Percentiles rank a stretch among this genome's conserved stretches.
Conservation (phyloP, 768 basidiomycete species). For the Phlegmacium glaucopus region DNA sequence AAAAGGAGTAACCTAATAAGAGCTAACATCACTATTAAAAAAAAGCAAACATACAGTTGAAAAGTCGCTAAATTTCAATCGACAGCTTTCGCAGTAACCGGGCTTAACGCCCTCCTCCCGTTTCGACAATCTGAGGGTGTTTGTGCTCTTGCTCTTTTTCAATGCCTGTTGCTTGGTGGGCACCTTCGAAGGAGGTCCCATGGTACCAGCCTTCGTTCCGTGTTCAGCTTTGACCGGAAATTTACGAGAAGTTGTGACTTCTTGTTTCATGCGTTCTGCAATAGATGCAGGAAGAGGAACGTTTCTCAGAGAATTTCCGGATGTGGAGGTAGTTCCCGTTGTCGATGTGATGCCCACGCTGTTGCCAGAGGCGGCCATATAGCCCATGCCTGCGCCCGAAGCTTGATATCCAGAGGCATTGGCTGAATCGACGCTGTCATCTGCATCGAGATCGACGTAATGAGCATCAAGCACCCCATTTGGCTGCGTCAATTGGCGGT, state of each 20-base stretch:
- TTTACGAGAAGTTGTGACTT: slow-evolving; percentile 67
- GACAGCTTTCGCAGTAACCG: slow-evolving; percentile 97
- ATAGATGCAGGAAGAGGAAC: slow-evolving; percentile 51
- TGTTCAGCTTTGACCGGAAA: slow-evolving; percentile 26
- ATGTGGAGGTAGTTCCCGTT: slow-evolving; percentile 78
- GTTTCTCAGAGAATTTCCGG: slow-evolving; percentile 42
- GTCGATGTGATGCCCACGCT: slow-evolving; percentile 91
- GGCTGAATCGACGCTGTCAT: slow-evolving; percentile 48
- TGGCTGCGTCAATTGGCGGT: slow-evolving; percentile 43
- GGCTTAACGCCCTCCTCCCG: slow-evolving; percentile 88
- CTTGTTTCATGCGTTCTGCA: slow-evolving; percentile 53
- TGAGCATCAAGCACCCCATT: slow-evolving; percentile 19
- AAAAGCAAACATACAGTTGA: slow-evolving; percentile 51
- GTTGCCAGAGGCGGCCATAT: slow-evolving; percentile 93
- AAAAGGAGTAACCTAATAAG: slow-evolving; percentile 5
- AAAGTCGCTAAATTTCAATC: slow-evolving; percentile 87
- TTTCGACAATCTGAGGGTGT: slow-evolving; percentile 68
- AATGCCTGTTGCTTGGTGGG: slow-evolving; percentile 52
- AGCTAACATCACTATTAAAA: slow-evolving; percentile 1
- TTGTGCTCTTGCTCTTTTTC: slow-evolving; percentile 78
- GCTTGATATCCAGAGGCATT: slow-evolving; percentile 71
- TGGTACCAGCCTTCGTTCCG: slow-evolving; percentile 34
- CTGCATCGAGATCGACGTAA: slow-evolving; percentile 37
- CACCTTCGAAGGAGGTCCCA: slow-evolving; percentile 68
- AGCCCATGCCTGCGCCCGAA: slow-evolving; percentile 49